phyloP scores from a whole-genome alignment of 495 filamentous ascomycete species.

The Aspergillus steynii region DNA sequence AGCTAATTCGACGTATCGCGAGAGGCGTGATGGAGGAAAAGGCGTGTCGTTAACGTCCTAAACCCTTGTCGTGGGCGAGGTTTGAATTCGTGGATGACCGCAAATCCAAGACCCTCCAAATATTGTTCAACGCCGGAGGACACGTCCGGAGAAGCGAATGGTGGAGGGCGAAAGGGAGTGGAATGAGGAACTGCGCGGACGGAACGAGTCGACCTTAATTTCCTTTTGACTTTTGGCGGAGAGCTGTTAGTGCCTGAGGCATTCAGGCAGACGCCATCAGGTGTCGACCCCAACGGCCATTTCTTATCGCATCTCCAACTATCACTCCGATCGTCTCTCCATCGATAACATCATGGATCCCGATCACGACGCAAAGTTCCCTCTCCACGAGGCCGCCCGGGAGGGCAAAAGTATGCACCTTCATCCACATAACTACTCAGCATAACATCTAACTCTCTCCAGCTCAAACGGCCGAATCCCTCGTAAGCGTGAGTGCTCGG shows the following conservation, averaged over 20 bases:
- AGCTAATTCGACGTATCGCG: neutral
- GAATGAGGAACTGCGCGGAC: slow-evolving; percentile 4
- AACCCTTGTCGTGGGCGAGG: slow-evolving; percentile 1
- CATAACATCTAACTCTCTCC: slow-evolving; percentile 11
- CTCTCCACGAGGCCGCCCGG: slow-evolving; percentile 84
- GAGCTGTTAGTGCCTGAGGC: slow-evolving; percentile 26
- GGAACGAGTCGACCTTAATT: slow-evolving; percentile 5
- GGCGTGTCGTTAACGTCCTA: slow-evolving; percentile 13
- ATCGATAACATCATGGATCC: slow-evolving; percentile 36
- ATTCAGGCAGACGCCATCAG: slow-evolving; percentile 5
- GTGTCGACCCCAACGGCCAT: slow-evolving; percentile 5
- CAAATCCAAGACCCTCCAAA: neutral
- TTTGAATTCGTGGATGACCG: neutral
- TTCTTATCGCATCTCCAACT: slow-evolving; percentile 2
- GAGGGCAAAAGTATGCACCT: slow-evolving; percentile 75
- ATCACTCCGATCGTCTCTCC: slow-evolving; percentile 6
- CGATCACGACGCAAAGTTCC: slow-evolving; percentile 60
- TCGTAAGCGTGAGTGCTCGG: slow-evolving; percentile 61
- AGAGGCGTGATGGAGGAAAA: neutral
- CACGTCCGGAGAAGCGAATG: neutral
- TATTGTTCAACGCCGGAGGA: neutral
- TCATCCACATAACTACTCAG: slow-evolving; percentile 11
- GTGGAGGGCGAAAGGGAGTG: slow-evolving; percentile 1
- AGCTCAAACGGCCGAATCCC: slow-evolving; percentile 72
- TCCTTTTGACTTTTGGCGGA: slow-evolving; percentile 24